A percentile compares a stretch with the other conserved stretches of the same genome.
phyloP scores from a whole-genome alignment of 2,329 filamentous ascomycete genomes.

The Pseudophaeomoniella oleicola region DNA sequence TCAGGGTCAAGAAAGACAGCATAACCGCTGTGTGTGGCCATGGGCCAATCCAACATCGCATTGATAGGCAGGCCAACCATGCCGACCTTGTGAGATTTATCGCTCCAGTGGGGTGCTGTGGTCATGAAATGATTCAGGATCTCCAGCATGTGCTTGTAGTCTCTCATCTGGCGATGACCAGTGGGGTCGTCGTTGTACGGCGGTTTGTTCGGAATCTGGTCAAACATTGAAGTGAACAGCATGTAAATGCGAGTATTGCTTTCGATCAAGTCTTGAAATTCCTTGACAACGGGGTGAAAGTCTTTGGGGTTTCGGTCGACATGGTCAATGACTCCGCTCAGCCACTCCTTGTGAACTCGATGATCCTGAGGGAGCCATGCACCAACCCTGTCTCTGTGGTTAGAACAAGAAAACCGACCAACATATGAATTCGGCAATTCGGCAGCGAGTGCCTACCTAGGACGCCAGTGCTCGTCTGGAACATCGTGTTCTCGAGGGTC shows the following conservation, averaged over 20 bases:
- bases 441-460: too few species aligned
- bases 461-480: too few species aligned
- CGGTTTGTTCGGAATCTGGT: slow-evolving; percentile 42
- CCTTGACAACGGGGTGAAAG: slow-evolving; percentile 45
- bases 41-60: slow-evolving; percentile 44
- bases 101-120: slow-evolving; percentile 26
- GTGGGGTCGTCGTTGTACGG: slow-evolving; percentile 50
- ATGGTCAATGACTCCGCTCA: slow-evolving; percentile 40
- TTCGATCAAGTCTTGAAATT: slow-evolving; percentile 55
- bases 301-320: slow-evolving; percentile 36
- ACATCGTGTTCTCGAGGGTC: too few species aligned
- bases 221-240: slow-evolving; percentile 54
- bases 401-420: too few species aligned
- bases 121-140: slow-evolving; percentile 45
- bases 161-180: slow-evolving; percentile 46
- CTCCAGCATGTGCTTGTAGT: too few species aligned
- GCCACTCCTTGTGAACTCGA: slow-evolving; percentile 47
- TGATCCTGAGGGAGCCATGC: slow-evolving; percentile 52
- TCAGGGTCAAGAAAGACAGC: slow-evolving; percentile 38
- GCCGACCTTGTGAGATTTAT: slow-evolving; percentile 17
- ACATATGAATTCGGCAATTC: too few species aligned
- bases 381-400: slow-evolving; percentile 24
- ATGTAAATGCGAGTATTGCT: slow-evolving; percentile 48
- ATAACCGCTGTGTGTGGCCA: slow-evolving; percentile 39
- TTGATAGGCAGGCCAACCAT: slow-evolving; percentile 41